These are phyloP conservation scores for Candida maesae DNA, from an alignment of 805 yeast species.

Conservation along the genomic window DNA sequence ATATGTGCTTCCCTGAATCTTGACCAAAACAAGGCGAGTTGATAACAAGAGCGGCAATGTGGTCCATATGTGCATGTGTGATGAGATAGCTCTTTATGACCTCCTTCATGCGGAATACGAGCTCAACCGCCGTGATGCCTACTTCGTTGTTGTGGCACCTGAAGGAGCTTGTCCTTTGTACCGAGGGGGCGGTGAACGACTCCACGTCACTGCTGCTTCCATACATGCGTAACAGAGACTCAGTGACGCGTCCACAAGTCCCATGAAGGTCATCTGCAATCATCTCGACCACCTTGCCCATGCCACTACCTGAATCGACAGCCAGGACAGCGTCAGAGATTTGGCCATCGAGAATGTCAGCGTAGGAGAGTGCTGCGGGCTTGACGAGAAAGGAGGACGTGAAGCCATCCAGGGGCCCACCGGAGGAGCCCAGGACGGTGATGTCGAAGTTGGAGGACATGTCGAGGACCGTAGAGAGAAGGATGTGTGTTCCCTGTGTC, in stretches of 20 bases:
- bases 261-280: conserved; percentile 17
- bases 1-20: conserved; percentile 38
- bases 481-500: neutral
- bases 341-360: conserved; percentile 29
- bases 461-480: too few relatives aligned
- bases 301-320: conserved; percentile 79
- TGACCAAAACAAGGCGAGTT: conserved; percentile 58
- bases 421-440: conserved; percentile 72
- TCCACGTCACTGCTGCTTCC: conserved; percentile 1
- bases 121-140: conserved; percentile 26
- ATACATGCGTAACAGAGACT: conserved; percentile 14
- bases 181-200: conserved; percentile 3
- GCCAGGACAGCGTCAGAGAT: conserved; percentile 42
- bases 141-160: neutral
- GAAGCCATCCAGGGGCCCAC: conserved; percentile 76
- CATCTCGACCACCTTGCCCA: conserved; percentile 49
- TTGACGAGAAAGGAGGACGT: conserved; percentile 70
- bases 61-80: conserved; percentile 87
- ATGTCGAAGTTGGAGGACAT: too few relatives aligned
- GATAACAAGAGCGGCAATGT: conserved; percentile 61
- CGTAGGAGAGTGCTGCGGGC: conserved; percentile 42
- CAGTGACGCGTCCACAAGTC: conserved; percentile 4
- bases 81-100: conserved; percentile 46
- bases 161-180: neutral
- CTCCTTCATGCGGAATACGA: conserved; percentile 32